phyloP scores from a whole-genome alignment of 768 basidiomycete species.

The Chalciporus pseudorubinellus region DNA sequence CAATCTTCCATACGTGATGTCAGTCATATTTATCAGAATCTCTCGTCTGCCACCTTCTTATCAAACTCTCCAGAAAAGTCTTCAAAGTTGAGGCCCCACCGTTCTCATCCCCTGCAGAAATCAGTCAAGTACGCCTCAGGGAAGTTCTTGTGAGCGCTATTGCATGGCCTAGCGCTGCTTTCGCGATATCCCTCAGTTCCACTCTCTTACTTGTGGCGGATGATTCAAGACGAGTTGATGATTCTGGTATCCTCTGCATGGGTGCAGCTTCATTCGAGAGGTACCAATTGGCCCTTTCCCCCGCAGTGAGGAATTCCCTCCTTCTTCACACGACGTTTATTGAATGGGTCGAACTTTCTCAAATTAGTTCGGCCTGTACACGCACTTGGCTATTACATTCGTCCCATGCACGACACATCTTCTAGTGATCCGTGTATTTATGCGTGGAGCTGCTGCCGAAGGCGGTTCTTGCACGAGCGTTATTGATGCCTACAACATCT shows the following conservation, averaged over 20 bases:
- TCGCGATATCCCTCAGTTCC: background rate
- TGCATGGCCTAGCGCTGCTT: background rate
- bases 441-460: background rate
- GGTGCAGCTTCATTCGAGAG: background rate
- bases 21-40: background rate
- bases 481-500: background rate
- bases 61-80: background rate
- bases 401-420: background rate
- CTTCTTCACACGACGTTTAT: background rate
- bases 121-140: background rate
- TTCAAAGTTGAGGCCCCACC: background rate
- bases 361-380: background rate
- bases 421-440: background rate
- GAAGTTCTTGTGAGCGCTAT: background rate
- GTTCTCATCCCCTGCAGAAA: background rate
- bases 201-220: background rate
- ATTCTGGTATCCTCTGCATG: background rate
- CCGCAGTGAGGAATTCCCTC: background rate
- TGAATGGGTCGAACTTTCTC: background rate
- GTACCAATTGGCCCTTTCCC: background rate
- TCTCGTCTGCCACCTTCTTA: background rate
- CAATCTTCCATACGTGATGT: background rate
- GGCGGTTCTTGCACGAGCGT: background rate
- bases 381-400: background rate
- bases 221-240: background rate